Conservation (phyloP, 441 rosid species). For the Rhodomyrtus psidioides region DNA sequence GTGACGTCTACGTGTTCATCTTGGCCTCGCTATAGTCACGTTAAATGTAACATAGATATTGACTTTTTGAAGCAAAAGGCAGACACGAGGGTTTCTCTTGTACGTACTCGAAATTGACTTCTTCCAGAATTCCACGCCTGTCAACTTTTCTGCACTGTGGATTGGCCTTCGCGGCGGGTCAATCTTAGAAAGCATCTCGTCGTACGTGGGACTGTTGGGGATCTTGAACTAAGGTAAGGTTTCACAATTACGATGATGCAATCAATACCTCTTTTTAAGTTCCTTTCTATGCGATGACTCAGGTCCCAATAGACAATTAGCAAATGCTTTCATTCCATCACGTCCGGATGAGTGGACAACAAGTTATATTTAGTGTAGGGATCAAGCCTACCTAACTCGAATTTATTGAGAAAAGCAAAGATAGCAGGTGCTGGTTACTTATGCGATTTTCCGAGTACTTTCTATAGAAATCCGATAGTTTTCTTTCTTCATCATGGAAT, state of each 20-base stretch:
- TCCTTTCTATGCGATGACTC: neutral
- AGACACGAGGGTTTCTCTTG: neutral
- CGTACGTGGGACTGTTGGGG: neutral
- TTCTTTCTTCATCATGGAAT: neutral
- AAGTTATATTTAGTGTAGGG: neutral
- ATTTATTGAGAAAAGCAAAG: neutral
- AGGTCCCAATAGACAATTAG: neutral
- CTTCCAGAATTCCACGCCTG: slow-evolving; percentile 2
- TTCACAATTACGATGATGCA: neutral
- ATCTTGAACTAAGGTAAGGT: neutral
- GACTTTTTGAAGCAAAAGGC: neutral
- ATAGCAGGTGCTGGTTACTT: neutral
- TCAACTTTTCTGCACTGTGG: neutral
- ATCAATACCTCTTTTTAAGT: neutral
- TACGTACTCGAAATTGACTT: slow-evolving; percentile 10
- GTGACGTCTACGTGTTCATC: slow-evolving; percentile 11
- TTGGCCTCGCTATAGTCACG: neutral
- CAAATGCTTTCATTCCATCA: neutral
- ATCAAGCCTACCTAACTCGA: neutral
- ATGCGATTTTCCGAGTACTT: neutral
- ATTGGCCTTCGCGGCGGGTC: slow-evolving; percentile 11
- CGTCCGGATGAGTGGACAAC: neutral
- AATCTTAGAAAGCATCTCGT: neutral
- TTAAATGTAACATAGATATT: neutral
- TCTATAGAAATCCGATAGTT: neutral